Evolutionary conservation across 2,329 filamentous ascomycete genomes (phyloP).

Genomic region (Parascedosporium putredinis): DNA sequence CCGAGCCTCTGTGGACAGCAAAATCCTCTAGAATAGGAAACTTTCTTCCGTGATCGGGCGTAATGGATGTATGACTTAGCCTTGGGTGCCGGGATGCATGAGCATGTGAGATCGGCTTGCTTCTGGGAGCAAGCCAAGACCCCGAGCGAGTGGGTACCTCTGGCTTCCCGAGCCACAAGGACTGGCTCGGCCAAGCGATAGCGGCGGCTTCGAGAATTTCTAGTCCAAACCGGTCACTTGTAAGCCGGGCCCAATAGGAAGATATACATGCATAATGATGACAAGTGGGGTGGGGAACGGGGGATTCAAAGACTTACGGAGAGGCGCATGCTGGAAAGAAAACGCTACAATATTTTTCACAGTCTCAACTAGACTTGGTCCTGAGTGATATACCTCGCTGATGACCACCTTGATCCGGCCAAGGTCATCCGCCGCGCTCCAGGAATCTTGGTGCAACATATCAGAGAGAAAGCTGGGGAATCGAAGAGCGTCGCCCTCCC

Average conservation of each 20-base stretch:
- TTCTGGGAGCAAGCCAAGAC: neutral
- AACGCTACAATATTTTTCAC: slow-evolving; percentile 67
- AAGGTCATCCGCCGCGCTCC: slow-evolving; percentile 59
- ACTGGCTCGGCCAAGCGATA: slow-evolving; percentile 70
- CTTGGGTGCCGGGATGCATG: neutral
- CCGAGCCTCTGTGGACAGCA: neutral
- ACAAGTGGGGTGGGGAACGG: no score
- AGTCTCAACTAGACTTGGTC: slow-evolving; percentile 41
- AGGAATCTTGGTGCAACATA: slow-evolving; percentile 57
- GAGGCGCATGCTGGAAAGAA: slow-evolving; percentile 75
- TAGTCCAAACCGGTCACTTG: slow-evolving; percentile 12
- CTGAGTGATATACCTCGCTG: slow-evolving; percentile 58
- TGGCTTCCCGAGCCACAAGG: slow-evolving; percentile 45
- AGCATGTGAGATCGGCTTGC: neutral
- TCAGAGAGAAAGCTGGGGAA: slow-evolving; percentile 66
- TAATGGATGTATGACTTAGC: neutral
- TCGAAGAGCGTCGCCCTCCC: slow-evolving; percentile 48
- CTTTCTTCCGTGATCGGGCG: neutral
- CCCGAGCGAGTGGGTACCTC: neutral
- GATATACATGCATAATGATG: no score
- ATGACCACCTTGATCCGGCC: slow-evolving; percentile 70
- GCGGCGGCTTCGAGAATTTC: slow-evolving; percentile 62
- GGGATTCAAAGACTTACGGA: slow-evolving; percentile 39
- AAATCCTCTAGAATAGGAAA: no score
- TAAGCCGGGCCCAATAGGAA: no score